phyloP scores from a whole-genome alignment of 1,139 yeast genomes.

The Saccharomyces hybrid region DNA sequence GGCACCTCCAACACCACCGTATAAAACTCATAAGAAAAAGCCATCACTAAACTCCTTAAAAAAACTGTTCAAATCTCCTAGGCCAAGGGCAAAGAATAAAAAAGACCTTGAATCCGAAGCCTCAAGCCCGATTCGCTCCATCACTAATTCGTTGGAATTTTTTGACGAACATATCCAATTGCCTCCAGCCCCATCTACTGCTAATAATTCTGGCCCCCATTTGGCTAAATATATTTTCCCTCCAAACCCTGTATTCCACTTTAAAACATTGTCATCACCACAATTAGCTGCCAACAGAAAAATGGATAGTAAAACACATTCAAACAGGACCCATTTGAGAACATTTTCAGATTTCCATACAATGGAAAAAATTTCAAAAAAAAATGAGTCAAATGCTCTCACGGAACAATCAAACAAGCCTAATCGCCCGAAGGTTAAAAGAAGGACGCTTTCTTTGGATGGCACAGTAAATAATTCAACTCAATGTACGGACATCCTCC shows the following conservation, averaged over 20 bases:
- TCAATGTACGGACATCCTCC: background rate
- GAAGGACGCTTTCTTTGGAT: background rate
- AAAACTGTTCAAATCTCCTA: slow-evolving; percentile 29
- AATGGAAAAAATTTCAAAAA: background rate
- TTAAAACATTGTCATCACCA: background rate
- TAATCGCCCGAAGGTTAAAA: slow-evolving; percentile 5
- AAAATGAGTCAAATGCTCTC: background rate
- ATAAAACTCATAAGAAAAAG: slow-evolving; percentile 20
- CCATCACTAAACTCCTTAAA: slow-evolving; percentile 27
- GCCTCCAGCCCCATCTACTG: slow-evolving; percentile 4
- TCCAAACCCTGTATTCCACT: slow-evolving; percentile 10
- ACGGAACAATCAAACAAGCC: background rate
- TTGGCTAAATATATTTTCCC: slow-evolving; percentile 10
- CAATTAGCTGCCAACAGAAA: background rate
- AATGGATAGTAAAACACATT: slow-evolving; percentile 1
- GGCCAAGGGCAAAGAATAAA: slow-evolving; percentile 1
- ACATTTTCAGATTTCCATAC: slow-evolving; percentile 10
- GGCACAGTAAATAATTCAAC: background rate
- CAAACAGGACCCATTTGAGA: slow-evolving; percentile 7
- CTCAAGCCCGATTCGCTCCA: background rate
- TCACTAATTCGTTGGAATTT: background rate
- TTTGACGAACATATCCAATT: slow-evolving; percentile 3
- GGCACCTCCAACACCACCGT: slow-evolving; percentile 10
- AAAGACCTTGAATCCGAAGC: slow-evolving; percentile 4
- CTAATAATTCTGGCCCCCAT: background rate